Base-by-base conservation (phyloP, 768 basidiomycete genomes). In the Boletus eberwhitei region DNA sequence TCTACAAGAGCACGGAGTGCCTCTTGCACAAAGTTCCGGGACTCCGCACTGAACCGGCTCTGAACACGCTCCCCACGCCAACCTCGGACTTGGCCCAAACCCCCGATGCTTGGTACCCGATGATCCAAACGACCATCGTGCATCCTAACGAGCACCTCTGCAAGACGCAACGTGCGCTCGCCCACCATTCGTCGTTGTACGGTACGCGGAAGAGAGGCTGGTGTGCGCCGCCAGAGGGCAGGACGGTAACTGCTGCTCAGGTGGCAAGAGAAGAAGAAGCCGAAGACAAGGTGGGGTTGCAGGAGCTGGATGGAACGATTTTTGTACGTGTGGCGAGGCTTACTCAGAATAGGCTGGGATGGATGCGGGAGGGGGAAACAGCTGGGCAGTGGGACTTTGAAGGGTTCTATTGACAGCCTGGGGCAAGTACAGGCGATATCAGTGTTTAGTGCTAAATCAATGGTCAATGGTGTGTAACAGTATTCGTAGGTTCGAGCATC, bases 121-220 rank as follows among this genome's bases (percentile, higher is more conserved):
- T 87, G 50, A 61, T 86, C 39, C 75, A 83, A 61, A 77, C 75
- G 5, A 70, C 78, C 1, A 68, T 85, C 24, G 75, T 77, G 2
- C 78, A 86, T 57, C 82, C 82, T 0, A 80, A 85, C 55, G 84
- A 87, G 53, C 79, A 83, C 66, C 61, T 72, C 38, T 74, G 69
- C 66, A 78, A 82, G 64, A 55, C 72, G 12, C 77, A 78, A 57
- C 75, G 83, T 34, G 73, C 82, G 12, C 69, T 84, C 31, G 70
- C 74, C 6, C 78, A 81, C 59, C 77, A 73, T 51, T 71, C 73
- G 3, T 55, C 60, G 5, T 35, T 76, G 48, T 85, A 79, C 49
- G 82, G 81, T 5, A 50, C 53, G 17, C 70, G 77, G 5, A 51
- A 51, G 52, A 51, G 48, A 8, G 72, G 73, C 1, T 67, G 65